A percentile compares a stretch with the other conserved stretches of the same genome.
phyloP scores from a whole-genome alignment of 139 green algal genomes.

The Closterium sp. region DNA sequence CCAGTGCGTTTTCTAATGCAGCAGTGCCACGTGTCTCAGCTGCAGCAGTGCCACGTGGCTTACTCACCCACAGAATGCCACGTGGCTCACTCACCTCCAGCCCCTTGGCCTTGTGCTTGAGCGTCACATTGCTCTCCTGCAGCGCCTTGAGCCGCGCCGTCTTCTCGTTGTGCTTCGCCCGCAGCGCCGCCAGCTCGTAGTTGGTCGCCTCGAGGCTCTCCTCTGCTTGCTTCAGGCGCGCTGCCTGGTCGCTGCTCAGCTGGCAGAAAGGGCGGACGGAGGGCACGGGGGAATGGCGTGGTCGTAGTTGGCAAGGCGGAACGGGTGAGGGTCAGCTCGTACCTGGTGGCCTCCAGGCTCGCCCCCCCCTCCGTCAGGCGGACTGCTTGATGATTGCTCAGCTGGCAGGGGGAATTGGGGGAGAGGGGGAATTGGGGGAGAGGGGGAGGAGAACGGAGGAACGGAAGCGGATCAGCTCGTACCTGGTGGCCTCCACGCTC shows the following conservation, averaged over 20 bases:
- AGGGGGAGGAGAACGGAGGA: no score
- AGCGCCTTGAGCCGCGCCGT: background rate
- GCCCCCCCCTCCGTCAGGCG: background rate
- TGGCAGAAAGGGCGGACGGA: background rate
- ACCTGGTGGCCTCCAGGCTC: background rate
- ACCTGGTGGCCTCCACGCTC: background rate
- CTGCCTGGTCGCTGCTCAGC: background rate
- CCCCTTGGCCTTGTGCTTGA: background rate
- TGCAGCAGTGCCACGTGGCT: background rate
- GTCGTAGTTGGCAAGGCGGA: no score
- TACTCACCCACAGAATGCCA: background rate
- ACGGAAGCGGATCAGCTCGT: no score
- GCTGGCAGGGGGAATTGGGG: no score
- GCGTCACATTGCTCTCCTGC: background rate
- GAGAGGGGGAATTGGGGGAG: no score
- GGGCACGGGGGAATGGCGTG: no score
- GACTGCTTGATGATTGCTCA: background rate
- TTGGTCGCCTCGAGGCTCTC: background rate
- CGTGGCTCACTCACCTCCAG: background rate
- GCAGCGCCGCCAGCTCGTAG: conserved; percentile 1
- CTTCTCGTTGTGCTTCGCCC: background rate
- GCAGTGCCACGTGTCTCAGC: background rate
- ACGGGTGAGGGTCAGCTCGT: background rate
- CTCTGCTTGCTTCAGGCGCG: background rate
- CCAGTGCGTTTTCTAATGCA: no score